These are phyloP conservation scores for Plasmodium falciparum DNA, from an alignment of 169 alveolate genomes.

Conservation along the genomic window DNA sequence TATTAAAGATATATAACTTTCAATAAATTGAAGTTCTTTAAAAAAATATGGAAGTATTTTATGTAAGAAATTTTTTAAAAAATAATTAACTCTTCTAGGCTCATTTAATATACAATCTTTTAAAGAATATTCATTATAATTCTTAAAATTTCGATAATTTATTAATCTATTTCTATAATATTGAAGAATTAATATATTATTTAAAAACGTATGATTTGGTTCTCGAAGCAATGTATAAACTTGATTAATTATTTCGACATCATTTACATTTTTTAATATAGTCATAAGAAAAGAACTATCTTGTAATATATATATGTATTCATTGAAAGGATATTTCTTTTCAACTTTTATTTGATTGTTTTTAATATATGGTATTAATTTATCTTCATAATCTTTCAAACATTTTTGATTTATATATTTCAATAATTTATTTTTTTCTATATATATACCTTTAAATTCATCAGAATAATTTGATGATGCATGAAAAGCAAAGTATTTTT, in stretches of 20 bases:
- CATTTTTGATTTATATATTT: constrained; percentile 56
- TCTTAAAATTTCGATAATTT: constrained; percentile 42
- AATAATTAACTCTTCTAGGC: constrained; percentile 55
- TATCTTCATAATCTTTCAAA: constrained; percentile 47
- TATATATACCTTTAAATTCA: constrained; percentile 51
- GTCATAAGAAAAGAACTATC: constrained; percentile 52
- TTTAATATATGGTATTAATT: constrained; percentile 48
- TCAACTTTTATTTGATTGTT: constrained; percentile 21
- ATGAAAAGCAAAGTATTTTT: constrained; percentile 42
- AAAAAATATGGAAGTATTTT: constrained; percentile 38
- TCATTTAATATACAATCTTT: constrained; percentile 67
- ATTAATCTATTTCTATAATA: constrained; percentile 72
- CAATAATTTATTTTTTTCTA: constrained; percentile 41
- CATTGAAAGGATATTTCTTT: neutral
- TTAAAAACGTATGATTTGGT: constrained; percentile 36
- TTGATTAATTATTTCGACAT: constrained; percentile 12
- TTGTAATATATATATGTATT: constrained; percentile 44
- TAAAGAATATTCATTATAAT: constrained; percentile 53
- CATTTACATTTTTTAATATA: constrained; percentile 56
- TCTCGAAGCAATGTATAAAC: constrained; percentile 22
- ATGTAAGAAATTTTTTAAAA: constrained; percentile 37
- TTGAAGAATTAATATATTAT: constrained; percentile 58
- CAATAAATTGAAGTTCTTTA: constrained; percentile 54
- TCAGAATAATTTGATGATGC: constrained; percentile 30
- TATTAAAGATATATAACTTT: neutral